These are phyloP conservation scores for Ophiostoma quercus DNA, from an alignment of 2,329 filamentous ascomycete species.

Conservation along the genomic window DNA sequence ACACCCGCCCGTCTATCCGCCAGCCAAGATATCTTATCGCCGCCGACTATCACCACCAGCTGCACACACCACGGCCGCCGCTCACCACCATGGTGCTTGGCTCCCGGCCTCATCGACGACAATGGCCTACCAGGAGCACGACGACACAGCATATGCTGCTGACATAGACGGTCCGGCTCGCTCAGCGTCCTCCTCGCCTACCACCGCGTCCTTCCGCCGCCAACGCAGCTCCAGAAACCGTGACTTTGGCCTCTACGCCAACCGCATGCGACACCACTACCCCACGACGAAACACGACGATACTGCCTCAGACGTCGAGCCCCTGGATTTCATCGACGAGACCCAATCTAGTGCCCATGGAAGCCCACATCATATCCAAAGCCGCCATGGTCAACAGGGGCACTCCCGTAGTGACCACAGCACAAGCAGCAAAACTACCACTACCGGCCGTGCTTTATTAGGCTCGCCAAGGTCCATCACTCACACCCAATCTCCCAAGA, in stretches of 20 bases:
- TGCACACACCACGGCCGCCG: neutral
- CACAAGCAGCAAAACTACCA: conserved; percentile 16
- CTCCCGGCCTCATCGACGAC: conserved; percentile 20
- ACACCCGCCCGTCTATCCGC: neutral
- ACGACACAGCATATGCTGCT: conserved; percentile 29
- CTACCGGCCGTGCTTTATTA: conserved; percentile 15
- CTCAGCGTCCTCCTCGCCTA: conserved; percentile 12
- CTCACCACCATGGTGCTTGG: conserved; percentile 19
- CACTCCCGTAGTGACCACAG: conserved; percentile 3
- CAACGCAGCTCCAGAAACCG: conserved; percentile 29
- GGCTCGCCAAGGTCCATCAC: conserved; percentile 16
- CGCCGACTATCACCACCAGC: neutral
- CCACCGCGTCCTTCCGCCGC: conserved; percentile 24
- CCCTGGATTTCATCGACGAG: conserved; percentile 23
- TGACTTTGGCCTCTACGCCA: conserved; percentile 30
- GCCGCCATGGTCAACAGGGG: conserved; percentile 16
- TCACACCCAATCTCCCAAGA: conserved; percentile 15
- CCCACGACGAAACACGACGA: conserved; percentile 33
- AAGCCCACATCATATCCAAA: conserved; percentile 18
- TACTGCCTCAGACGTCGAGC: conserved; percentile 28
- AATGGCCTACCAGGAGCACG: conserved; percentile 27
- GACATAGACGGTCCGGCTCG: conserved; percentile 27
- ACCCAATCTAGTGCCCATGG: conserved; percentile 14
- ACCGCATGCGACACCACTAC: conserved; percentile 29
- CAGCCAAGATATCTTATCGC: neutral